phyloP scores from a whole-genome alignment of 1,284 basidiomycete genomes.

The Earliella scabrosa region DNA sequence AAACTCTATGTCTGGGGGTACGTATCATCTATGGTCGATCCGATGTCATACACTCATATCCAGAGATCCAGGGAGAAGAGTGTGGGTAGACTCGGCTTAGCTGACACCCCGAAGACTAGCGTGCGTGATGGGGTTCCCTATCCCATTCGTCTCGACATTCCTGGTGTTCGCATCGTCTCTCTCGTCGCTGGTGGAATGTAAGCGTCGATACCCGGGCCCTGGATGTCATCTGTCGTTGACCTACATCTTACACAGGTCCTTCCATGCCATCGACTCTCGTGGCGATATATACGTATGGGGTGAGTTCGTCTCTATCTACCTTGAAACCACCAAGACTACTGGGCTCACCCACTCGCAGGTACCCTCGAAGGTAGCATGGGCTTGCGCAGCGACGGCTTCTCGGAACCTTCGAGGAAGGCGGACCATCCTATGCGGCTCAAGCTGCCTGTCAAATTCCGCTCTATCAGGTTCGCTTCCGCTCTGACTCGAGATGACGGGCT shows the following conservation, averaged over 20 bases:
- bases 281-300: conserved; percentile 87
- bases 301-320: conserved; percentile 32
- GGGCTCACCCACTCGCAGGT: conserved; percentile 45
- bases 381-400: conserved; percentile 58
- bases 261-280: conserved; percentile 76
- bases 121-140: conserved; percentile 54
- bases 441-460: conserved; percentile 59
- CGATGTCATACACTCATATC: not conserved
- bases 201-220: no score
- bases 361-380: conserved; percentile 58
- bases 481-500: not conserved
- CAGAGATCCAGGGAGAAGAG: conserved; percentile 50
- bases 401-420: conserved; percentile 54
- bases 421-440: conserved; percentile 56
- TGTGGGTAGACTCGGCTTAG: conserved; percentile 64
- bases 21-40: conserved; percentile 25
- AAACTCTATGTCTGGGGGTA: conserved; percentile 85
- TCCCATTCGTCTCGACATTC: conserved; percentile 63
- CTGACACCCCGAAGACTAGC: conserved; percentile 38
- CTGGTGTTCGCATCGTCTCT: conserved; percentile 68
- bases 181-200: conserved; percentile 84
- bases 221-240: not conserved
- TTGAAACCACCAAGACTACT: no score
- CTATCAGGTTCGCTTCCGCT: conserved; percentile 57
- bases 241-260: conserved; percentile 57